Evolutionary conservation across 495 filamentous ascomycete genomes (phyloP).

Genomic region (Annulohypoxylon maeteangense): DNA sequence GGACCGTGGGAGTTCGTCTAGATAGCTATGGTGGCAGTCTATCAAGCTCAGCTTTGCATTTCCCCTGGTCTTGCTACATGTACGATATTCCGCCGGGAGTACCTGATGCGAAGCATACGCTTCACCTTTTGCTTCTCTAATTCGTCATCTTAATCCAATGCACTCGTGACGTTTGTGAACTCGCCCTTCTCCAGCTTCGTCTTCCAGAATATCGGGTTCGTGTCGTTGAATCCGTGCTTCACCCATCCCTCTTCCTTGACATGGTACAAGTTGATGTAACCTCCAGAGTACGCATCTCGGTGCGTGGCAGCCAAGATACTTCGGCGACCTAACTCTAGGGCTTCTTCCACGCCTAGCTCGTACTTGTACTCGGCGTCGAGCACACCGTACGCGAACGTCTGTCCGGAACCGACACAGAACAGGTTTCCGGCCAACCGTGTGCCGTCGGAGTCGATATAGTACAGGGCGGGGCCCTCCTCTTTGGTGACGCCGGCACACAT

Average conservation of each 20-base stretch:
- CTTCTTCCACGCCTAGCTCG: slow-evolving; percentile 85
- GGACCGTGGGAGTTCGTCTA: slow-evolving; percentile 21
- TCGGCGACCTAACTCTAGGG: slow-evolving; percentile 86
- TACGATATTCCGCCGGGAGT: background rate
- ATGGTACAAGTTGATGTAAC: slow-evolving; percentile 98
- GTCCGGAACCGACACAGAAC: slow-evolving; percentile 97
- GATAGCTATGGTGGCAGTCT: slow-evolving; percentile 37
- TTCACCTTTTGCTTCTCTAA: background rate
- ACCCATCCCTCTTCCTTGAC: slow-evolving; percentile 99
- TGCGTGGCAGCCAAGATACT: slow-evolving; percentile 98
- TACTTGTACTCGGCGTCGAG: slow-evolving; percentile 94
- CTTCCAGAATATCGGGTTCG: slow-evolving; percentile 98
- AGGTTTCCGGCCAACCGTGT: slow-evolving; percentile 92
- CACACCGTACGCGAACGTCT: slow-evolving; percentile 99
- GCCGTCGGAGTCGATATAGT: slow-evolving; percentile 99
- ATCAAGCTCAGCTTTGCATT: slow-evolving; percentile 35
- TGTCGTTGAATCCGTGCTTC: slow-evolving; percentile 96
- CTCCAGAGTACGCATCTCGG: slow-evolving; percentile 96
- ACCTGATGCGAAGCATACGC: background rate
- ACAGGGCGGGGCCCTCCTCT: slow-evolving; percentile 94
- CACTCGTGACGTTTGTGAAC: slow-evolving; percentile 94
- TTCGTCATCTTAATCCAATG: slow-evolving; percentile 61
- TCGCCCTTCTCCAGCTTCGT: slow-evolving; percentile 98
- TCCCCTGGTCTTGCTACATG: background rate
- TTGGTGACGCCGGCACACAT: slow-evolving; percentile 98